Conservation (phyloP, 2,329 filamentous ascomycete genomes). For the Sporothrix sp. region DNA sequence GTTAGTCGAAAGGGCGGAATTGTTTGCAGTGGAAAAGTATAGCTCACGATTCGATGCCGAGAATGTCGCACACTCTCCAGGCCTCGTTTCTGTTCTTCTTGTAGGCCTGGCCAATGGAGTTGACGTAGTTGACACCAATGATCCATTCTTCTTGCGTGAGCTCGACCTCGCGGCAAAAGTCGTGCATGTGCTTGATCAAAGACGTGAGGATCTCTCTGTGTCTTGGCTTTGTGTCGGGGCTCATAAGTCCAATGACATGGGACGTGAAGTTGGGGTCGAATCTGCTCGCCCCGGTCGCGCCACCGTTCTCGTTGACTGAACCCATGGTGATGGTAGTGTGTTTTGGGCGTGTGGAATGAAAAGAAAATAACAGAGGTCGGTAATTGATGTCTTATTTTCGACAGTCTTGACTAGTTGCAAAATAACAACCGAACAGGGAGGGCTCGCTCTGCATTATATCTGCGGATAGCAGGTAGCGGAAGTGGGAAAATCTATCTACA, state of each 20-base stretch:
- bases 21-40: background rate
- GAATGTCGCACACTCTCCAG: slow-evolving; percentile 61
- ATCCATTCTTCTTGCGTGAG: slow-evolving; percentile 76
- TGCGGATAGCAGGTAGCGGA: too few relatives aligned
- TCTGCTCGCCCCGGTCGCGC: slow-evolving; percentile 11
- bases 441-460: too few relatives aligned
- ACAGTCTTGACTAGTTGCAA: too few relatives aligned
- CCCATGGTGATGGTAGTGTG: too few relatives aligned
- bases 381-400: too few relatives aligned
- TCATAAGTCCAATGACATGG: slow-evolving; percentile 63
- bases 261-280: slow-evolving; percentile 73
- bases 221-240: slow-evolving; percentile 59
- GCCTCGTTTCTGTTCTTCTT: slow-evolving; percentile 62
- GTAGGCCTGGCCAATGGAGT: slow-evolving; percentile 61
- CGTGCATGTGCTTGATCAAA: slow-evolving; percentile 66
- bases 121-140: slow-evolving; percentile 48
- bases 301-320: background rate
- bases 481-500: too few relatives aligned
- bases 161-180: slow-evolving; percentile 70
- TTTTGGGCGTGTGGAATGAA: too few relatives aligned
- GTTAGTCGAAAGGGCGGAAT: background rate
- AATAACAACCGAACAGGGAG: too few relatives aligned
- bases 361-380: too few relatives aligned
- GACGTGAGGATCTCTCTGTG: slow-evolving; percentile 57
- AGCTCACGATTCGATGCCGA: slow-evolving; percentile 58